These are phyloP conservation scores for Triticum dicoccoides DNA, from an alignment of 176 grass and related monocot genomes.

Conservation along the genomic window DNA sequence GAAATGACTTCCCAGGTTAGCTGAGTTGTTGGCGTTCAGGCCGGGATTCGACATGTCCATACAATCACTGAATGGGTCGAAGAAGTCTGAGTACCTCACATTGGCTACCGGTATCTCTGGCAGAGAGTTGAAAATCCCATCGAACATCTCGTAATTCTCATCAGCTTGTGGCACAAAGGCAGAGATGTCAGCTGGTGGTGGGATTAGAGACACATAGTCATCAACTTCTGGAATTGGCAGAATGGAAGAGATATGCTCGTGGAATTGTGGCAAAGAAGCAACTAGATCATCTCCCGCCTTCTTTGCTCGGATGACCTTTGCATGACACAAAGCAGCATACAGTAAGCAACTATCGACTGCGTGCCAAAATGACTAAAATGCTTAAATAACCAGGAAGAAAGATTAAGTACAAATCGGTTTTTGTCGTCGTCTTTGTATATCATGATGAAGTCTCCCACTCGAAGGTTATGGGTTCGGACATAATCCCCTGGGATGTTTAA, in stretches of 20 bases:
- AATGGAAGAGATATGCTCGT: constrained; percentile 20
- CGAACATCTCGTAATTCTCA: constrained; percentile 53
- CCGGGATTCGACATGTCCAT: constrained; percentile 33
- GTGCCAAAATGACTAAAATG: not conserved
- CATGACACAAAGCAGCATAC: not conserved
- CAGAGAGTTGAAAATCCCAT: constrained; percentile 82
- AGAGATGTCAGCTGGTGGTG: constrained; percentile 36
- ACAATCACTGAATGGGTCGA: constrained; percentile 56
- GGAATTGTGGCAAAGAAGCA: constrained; percentile 35
- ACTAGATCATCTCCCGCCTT: constrained; percentile 42
- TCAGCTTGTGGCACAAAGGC: constrained; percentile 41
- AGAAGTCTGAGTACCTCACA: constrained; percentile 83
- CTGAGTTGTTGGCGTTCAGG: constrained; percentile 35
- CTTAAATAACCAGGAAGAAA: not conserved
- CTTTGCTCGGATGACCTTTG: constrained; percentile 82
- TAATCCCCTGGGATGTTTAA: constrained; percentile 59
- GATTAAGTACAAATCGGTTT: constrained; percentile 61
- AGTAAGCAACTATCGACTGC: not conserved
- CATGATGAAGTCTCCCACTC: constrained; percentile 81
- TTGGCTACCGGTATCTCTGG: constrained; percentile 73
- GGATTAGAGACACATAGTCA: constrained; percentile 24
- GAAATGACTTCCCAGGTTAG: constrained; percentile 35
- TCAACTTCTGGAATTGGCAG: constrained; percentile 33
- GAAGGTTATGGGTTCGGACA: constrained; percentile 70
- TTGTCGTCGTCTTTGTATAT: constrained; percentile 89